Percentiles rank a stretch among this genome's conserved stretches.
These are phyloP conservation scores for Heritiera littoralis DNA, from an alignment of 345 rosid species.

Conservation along the genomic window DNA sequence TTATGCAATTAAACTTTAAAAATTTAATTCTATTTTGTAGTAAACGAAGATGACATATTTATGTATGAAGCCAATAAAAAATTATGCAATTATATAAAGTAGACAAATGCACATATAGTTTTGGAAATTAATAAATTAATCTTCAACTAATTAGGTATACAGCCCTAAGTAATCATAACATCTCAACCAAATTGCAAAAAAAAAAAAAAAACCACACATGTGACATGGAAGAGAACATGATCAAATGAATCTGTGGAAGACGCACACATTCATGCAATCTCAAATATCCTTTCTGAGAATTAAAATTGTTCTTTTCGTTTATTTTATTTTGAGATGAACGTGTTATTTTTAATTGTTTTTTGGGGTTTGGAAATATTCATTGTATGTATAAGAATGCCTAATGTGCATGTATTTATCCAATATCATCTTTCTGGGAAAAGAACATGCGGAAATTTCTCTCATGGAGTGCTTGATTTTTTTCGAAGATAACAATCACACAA, in stretches of 20 bases:
- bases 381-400: too few relatives aligned
- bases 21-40: too few relatives aligned
- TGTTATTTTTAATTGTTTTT: background rate
- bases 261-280: conserved; percentile 1
- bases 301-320: background rate
- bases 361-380: background rate
- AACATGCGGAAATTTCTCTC: too few relatives aligned
- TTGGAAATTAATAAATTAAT: too few relatives aligned
- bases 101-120: background rate
- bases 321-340: background rate
- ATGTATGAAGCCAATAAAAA: background rate
- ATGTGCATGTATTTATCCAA: too few relatives aligned
- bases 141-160: background rate
- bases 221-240: background rate
- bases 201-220: background rate
- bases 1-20: too few relatives aligned
- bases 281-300: background rate
- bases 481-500: too few relatives aligned
- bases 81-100: background rate
- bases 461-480: too few relatives aligned
- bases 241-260: conserved; percentile 12
- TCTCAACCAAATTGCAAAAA: background rate
- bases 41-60: too few relatives aligned
- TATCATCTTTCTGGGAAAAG: too few relatives aligned
- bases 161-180: background rate